These are phyloP conservation scores for Sapria himalayana DNA, from an alignment of 345 rosid species.

Conservation along the genomic window DNA sequence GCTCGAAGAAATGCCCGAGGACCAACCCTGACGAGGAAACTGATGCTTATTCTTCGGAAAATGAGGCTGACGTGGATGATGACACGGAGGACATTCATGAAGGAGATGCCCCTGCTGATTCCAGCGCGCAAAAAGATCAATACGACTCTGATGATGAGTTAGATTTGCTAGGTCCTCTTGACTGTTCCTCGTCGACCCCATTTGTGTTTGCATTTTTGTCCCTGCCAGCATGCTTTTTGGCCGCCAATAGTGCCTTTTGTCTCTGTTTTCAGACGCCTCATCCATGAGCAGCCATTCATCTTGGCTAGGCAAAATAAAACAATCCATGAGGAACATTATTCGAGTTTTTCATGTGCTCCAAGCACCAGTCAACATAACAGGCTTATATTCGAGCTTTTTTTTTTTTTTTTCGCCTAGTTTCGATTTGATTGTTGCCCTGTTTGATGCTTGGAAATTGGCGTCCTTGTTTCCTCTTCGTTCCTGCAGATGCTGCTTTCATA, in stretches of 20 bases:
- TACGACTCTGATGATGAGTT: conserved; percentile 15
- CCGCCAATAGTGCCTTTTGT: too few species aligned
- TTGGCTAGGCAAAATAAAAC: conserved; percentile 74
- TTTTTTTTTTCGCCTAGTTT: too few species aligned
- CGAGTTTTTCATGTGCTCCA: conserved; percentile 57
- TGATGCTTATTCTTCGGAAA: conserved; percentile 50
- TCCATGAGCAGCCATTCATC: conserved; percentile 25
- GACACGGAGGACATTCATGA: conserved; percentile 22
- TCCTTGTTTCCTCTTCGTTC: conserved; percentile 8
- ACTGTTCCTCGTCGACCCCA: too few species aligned
- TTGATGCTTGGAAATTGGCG: conserved; percentile 1
- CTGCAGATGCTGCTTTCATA: conserved; percentile 51
- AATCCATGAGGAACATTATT: conserved; percentile 32
- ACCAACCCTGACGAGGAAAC: conserved; percentile 28
- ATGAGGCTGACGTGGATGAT: conserved; percentile 31
- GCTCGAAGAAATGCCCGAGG: conserved; percentile 25
- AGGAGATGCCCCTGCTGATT: conserved; percentile 30
- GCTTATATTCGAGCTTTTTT: conserved; percentile 14
- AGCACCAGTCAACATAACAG: conserved; percentile 57
- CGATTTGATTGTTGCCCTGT: neutral
- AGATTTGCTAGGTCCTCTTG: conserved; percentile 46
- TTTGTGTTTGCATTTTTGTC: too few species aligned
- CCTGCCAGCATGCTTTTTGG: too few species aligned
- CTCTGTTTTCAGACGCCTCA: conserved; percentile 19
- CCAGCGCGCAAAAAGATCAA: conserved; percentile 29